These are phyloP conservation scores for Berkeleyomyces basicola DNA, from an alignment of 2,329 filamentous ascomycete genomes.

Conservation along the genomic window DNA sequence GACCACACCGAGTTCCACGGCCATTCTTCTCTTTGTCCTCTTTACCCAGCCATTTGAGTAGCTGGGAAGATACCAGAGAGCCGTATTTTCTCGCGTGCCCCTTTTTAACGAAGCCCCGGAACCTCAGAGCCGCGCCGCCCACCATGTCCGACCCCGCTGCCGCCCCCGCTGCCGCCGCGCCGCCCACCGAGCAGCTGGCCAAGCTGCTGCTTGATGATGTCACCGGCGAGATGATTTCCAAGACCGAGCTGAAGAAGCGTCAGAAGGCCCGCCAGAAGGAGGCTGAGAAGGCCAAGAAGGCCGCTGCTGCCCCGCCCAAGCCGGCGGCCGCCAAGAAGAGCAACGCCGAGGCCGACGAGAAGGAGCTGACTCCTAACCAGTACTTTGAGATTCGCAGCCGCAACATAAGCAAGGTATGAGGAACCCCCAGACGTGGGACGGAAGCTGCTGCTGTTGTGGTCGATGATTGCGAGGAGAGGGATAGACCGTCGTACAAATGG, in stretches of 20 bases:
- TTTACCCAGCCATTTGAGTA: neutral
- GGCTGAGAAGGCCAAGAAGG: conserved; percentile 77
- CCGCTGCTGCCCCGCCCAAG: conserved; percentile 44
- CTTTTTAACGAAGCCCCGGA: neutral
- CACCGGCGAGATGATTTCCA: conserved; percentile 75
- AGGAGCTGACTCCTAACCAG: conserved; percentile 41
- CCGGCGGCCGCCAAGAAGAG: conserved; percentile 52
- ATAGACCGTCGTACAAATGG: neutral
- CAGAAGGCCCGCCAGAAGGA: conserved; percentile 81
- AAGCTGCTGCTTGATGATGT: conserved; percentile 82
- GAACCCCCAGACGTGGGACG: neutral
- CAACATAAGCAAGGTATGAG: conserved; percentile 45
- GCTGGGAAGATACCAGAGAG: neutral
- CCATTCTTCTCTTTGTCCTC: neutral
- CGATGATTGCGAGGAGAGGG: neutral
- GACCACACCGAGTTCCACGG: no score
- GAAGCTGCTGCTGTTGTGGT: neutral
- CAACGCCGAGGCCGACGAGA: conserved; percentile 50
- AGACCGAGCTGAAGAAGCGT: conserved; percentile 85
- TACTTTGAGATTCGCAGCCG: conserved; percentile 95
- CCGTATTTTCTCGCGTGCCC: neutral
- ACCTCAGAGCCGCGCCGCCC: neutral
- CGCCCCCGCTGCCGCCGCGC: conserved; percentile 20
- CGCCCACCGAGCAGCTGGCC: conserved; percentile 37
- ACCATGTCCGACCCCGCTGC: conserved; percentile 22